Conservation (phyloP, 2,329 filamentous ascomycete species). For the Cladosporium sp. region DNA sequence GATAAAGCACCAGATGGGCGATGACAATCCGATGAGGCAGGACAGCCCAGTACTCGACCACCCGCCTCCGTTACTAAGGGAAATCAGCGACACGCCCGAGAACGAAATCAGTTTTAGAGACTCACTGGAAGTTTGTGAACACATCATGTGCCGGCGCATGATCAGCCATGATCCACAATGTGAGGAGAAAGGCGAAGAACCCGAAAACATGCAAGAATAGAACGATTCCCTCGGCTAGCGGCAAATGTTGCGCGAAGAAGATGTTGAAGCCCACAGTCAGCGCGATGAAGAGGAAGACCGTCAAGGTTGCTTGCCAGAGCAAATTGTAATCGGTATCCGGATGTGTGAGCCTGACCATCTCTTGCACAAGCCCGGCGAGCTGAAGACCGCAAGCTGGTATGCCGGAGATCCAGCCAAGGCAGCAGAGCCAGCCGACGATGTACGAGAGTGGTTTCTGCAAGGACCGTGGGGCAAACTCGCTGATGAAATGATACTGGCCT, state of each 20-base stretch:
- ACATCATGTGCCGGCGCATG: conserved; percentile 27
- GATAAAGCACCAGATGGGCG: conserved; percentile 34
- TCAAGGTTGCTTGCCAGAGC: conserved; percentile 28
- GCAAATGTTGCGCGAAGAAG: conserved; percentile 30
- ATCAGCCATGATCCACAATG: conserved; percentile 33
- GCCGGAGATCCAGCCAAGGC: conserved; percentile 30
- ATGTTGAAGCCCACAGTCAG: conserved; percentile 34
- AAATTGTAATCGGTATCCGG: conserved; percentile 22
- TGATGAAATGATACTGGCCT: conserved; percentile 33
- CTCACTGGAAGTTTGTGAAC: conserved; percentile 35
- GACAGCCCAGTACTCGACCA: conserved; percentile 39
- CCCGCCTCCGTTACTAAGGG: conserved; percentile 29
- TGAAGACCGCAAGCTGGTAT: conserved; percentile 28
- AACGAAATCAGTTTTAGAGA: conserved; percentile 27
- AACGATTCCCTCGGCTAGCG: conserved; percentile 32
- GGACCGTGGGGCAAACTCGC: conserved; percentile 38
- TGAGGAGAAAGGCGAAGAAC: conserved; percentile 41
- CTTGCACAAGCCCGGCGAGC: conserved; percentile 28
- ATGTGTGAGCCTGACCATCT: conserved; percentile 27
- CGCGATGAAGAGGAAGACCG: conserved; percentile 33
- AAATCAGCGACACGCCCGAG: not conserved
- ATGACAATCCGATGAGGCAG: conserved; percentile 40
- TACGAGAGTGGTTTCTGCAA: conserved; percentile 43
- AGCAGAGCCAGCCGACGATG: conserved; percentile 40
- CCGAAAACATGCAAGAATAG: conserved; percentile 39